A percentile compares a stretch with the other conserved stretches of the same genome.
Conservation (phyloP, 192 early-diverging fungal genomes). For the Powellomyces hirtus region DNA sequence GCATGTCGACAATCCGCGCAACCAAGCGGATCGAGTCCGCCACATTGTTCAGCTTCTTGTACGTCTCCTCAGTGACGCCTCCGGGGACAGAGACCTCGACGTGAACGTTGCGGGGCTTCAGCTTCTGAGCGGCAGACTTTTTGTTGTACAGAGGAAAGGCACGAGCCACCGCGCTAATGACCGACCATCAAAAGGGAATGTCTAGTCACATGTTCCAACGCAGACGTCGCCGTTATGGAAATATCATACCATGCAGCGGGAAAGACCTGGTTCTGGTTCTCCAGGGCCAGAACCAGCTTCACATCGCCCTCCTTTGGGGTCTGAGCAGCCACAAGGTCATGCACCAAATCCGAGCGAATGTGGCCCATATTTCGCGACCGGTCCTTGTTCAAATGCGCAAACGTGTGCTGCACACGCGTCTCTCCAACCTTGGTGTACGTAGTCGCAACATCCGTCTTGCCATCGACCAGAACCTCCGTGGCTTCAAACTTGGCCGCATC, state of each 20-base stretch:
- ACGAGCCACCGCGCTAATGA: constrained; percentile 27
- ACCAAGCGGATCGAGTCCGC: constrained; percentile 32
- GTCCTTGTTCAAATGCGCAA: constrained; percentile 17
- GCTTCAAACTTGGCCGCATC: background rate
- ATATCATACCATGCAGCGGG: constrained; percentile 9
- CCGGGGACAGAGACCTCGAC: constrained; percentile 18
- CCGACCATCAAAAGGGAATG: background rate
- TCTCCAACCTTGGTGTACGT: background rate
- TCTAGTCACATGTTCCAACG: background rate
- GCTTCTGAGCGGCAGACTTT: constrained; percentile 21
- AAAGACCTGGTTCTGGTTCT: background rate
- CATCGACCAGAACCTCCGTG: background rate
- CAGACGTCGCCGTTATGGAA: too few species aligned
- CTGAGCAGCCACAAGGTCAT: constrained; percentile 27
- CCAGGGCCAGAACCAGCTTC: constrained; percentile 10
- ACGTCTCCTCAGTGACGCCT: background rate
- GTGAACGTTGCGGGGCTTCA: constrained; percentile 22
- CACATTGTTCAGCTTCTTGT: constrained; percentile 16
- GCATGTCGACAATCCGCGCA: constrained; percentile 47
- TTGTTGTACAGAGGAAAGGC: constrained; percentile 36
- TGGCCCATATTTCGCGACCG: constrained; percentile 33
- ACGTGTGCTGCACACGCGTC: background rate
- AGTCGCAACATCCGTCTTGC: background rate
- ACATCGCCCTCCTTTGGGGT: constrained; percentile 20
- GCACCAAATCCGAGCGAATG: constrained; percentile 41